Conservation (phyloP, 495 filamentous ascomycete genomes). For the Patellaria atrata region DNA sequence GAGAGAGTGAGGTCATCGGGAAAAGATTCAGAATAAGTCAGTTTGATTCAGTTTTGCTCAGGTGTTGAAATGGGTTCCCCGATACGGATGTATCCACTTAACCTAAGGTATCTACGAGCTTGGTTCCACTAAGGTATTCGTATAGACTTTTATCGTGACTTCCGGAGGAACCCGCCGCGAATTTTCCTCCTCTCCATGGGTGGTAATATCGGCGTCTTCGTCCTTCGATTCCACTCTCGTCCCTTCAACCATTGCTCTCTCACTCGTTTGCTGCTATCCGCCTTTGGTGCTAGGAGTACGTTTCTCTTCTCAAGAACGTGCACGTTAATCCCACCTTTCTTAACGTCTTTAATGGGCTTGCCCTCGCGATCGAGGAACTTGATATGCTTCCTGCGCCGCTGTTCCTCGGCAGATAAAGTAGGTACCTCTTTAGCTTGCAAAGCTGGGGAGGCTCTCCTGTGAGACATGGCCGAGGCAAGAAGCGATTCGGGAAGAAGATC, state of each 20-base stretch:
- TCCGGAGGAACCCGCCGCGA: no score
- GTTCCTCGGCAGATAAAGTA: constrained; percentile 3
- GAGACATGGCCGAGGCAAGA: constrained; percentile 11
- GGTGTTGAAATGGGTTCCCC: no score
- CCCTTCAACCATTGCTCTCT: constrained; percentile 35
- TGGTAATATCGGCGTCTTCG: no score
- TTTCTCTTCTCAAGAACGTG: constrained; percentile 34
- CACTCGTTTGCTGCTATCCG: constrained; percentile 32
- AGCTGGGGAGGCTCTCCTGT: constrained; percentile 10
- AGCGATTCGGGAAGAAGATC: constrained; percentile 15
- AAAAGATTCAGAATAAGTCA: no score
- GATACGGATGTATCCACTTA: no score
- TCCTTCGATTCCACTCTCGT: no score
- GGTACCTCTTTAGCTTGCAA: constrained; percentile 1
- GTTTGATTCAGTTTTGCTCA: no score
- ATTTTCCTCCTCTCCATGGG: no score
- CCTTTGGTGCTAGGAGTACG: constrained; percentile 34
- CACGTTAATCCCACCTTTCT: constrained; percentile 37
- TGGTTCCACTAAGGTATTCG: no score
- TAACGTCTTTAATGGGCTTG: constrained; percentile 40
- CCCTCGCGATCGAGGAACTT: constrained; percentile 36
- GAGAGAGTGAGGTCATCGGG: no score
- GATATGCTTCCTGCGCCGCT: constrained; percentile 23
- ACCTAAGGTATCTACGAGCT: no score
- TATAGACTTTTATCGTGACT: no score